A percentile compares a stretch with the other conserved stretches of the same genome.
Evolutionary conservation across 164 flowering plant genomes (phyloP).

Genomic region (Houttuynia cordata): DNA sequence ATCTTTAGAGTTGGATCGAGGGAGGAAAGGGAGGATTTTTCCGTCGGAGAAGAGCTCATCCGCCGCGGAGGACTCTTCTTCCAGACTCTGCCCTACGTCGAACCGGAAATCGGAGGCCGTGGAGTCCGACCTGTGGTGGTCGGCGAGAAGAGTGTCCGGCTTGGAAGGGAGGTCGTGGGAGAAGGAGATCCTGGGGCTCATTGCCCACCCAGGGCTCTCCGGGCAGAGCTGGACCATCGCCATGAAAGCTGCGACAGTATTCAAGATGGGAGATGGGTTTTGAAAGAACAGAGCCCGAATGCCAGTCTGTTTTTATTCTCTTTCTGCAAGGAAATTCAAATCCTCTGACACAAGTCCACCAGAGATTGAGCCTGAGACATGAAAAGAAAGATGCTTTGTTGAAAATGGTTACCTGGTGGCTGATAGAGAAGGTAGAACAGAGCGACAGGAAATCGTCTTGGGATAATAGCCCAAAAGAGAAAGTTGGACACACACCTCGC

Average conservation of each 20-base stretch:
- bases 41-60: constrained; percentile 78
- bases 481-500: too few species aligned
- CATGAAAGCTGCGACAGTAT: neutral
- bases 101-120: constrained; percentile 46
- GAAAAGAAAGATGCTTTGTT: neutral
- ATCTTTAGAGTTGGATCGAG: constrained; percentile 34
- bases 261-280: too few species aligned
- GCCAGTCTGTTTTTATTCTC: too few species aligned
- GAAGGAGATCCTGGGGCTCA: constrained; percentile 75
- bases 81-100: constrained; percentile 23
- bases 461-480: neutral
- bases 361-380: neutral
- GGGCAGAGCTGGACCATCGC: constrained; percentile 4
- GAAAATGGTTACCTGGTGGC: neutral
- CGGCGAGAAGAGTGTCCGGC: constrained; percentile 14
- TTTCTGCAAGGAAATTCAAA: too few species aligned
- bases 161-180: constrained; percentile 46
- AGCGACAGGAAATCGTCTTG: neutral
- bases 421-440: neutral
- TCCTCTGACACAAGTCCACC: neutral
- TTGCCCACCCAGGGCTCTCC: constrained; percentile 6
- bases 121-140: constrained; percentile 3
- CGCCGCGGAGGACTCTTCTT: constrained; percentile 37
- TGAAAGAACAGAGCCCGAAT: too few species aligned
- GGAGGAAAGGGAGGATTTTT: constrained; percentile 48